Conservation (phyloP, 2,329 filamentous ascomycete species). For the Ramichloridium luteum region DNA sequence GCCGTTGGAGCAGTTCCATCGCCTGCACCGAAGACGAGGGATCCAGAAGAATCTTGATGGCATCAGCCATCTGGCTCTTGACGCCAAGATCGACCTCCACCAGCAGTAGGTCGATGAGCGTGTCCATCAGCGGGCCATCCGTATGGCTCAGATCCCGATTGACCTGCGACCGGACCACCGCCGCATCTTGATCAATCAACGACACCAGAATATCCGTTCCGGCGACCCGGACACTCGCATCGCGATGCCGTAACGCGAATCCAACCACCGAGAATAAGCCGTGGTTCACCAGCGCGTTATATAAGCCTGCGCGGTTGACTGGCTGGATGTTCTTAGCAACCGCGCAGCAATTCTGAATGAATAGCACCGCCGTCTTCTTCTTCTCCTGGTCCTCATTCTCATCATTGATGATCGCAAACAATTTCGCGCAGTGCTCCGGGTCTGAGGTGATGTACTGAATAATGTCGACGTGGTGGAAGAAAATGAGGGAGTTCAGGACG, state of each 20-base stretch:
- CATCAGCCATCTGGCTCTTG: conserved; percentile 89
- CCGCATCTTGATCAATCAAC: conserved; percentile 88
- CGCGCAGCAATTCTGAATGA: conserved; percentile 89
- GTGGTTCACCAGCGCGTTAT: conserved; percentile 78
- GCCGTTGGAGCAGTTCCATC: conserved; percentile 46
- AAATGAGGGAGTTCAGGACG: conserved; percentile 93
- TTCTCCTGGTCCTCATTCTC: conserved; percentile 49
- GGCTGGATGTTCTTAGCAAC: conserved; percentile 92
- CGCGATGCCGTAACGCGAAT: conserved; percentile 74
- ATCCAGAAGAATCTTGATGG: conserved; percentile 85
- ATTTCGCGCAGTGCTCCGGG: conserved; percentile 61
- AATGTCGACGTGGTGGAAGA: conserved; percentile 98
- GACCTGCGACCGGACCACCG: conserved; percentile 87
- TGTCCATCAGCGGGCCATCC: conserved; percentile 75
- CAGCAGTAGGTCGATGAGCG: conserved; percentile 78
- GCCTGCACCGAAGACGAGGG: conserved; percentile 48
- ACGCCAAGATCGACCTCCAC: conserved; percentile 88
- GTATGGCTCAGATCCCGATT: conserved; percentile 86
- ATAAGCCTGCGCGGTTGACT: conserved; percentile 65
- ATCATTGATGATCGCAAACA: conserved; percentile 73
- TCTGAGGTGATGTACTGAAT: conserved; percentile 88
- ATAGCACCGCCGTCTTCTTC: conserved; percentile 88
- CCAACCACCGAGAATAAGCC: conserved; percentile 84
- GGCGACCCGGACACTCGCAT: conserved; percentile 76
- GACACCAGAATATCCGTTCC: conserved; percentile 89